Evolutionary conservation across 352 stramenopile genomes (phyloP), one percentile per base, ranked within the genome.

Genomic region (Pythium oligandrum): DNA sequence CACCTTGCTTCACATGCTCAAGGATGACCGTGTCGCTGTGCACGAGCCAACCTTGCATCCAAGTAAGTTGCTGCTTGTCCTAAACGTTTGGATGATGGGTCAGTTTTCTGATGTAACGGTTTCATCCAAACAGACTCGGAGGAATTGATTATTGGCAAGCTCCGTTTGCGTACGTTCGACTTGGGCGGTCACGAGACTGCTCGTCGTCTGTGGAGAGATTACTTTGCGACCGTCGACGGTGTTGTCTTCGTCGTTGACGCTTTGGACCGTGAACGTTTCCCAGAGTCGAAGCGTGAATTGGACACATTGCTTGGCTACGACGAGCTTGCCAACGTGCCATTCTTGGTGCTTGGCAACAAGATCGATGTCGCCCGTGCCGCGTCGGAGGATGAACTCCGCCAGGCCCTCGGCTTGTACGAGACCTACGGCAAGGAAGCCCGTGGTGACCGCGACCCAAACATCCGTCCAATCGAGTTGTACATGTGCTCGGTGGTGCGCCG

Each of bases 241-340:
- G 96, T 99, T n/a, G 97, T 99, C 17, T 99, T 99, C 69, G 84
- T 99, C 12, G 97, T 99, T 6, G 97, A 99, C 79, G 94, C 97
- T 6, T 88, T 99, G 46, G 97, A 99, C 73, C 85, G 96, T 50
- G 96, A 98, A 55, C 88, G 97, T 57, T 99, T 99, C 75, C 96
- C 97, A 3, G 97, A 99, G 75, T 98, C 97, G 2, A 99, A 99
- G 81, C 93, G 96, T 42, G 97, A 99, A 71, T 83, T 99, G 33
- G 96, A 99, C 78, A 94, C 87, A 49, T 66, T 99, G 42, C 82
- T 99, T 48, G 96, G 90, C 43, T 97, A 96, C 68, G 97, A 99
- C 54, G 96, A 99, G 71, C 81, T 99, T 53, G 83, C 88, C 40
- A 98, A 98, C 71, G 96, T 99, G 55, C 97, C 97, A 43, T 99